Base-by-base conservation (phyloP, 2,329 filamentous ascomycete genomes). In the Fusarium caatingaense region DNA sequence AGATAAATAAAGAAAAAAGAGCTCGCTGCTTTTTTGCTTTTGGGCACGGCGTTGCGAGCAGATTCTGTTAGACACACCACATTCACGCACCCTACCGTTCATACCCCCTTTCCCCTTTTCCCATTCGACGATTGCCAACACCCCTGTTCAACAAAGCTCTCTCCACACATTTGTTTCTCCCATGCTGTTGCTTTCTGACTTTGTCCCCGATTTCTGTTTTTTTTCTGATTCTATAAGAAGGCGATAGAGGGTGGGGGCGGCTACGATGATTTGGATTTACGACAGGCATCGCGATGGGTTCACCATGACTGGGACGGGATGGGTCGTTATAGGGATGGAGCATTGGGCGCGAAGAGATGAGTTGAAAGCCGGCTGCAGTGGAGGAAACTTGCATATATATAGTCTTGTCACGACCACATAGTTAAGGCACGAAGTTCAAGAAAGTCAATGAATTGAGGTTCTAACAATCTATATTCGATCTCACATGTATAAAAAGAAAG, bases 251-350 rank as follows among this genome's bases (percentile, higher is more conserved):
- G 59, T 47, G 42, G 71, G 73, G 67, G 72, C 50, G 73, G 72
- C 73, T 66, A 75, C 70, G 68, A 74, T 75, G 73, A 69, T 74
- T 75, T 75, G 73, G 73, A 75, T 75, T 75, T 75, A 75, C 61
- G 73, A 75, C 64, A 67, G 62, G 73, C 66, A 73, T 71, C 62
- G 69, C 66, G 56, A 71, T 54, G 66, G 63, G 64, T 30, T 30
- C 30, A 67, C 49, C 46, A 72, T 60, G 64, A 60, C 67, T 59
- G 68, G 68, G 57, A 66, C 51, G 63, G 63, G 60, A 60, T 44
- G 64, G 62, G 56, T 60, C 56, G 56, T 60, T 71, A 71, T 54
- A 71, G 46, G 66, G 57, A 58, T 61, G 69, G 55, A 60, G 64
- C 55, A 60, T 54, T 62, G 37, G 66, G 60, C 62, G 62, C 57